Evolutionary conservation across 73 alveolate genomes (phyloP).

Genomic region (Symbiodinium natans): DNA sequence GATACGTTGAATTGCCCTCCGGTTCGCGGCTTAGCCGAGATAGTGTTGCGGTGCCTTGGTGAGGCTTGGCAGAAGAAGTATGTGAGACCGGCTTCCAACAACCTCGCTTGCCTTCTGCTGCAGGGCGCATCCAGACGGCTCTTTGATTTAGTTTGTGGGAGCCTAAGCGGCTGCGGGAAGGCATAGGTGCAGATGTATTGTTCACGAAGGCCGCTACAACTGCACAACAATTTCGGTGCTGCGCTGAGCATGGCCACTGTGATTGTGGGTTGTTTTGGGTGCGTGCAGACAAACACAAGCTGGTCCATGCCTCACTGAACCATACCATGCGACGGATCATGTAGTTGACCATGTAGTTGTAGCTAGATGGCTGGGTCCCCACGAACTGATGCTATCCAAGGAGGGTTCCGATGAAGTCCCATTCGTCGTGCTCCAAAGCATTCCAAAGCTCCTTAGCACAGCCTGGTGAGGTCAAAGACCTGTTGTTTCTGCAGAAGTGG

Average conservation of each 20-base stretch:
- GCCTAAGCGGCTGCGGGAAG: not conserved
- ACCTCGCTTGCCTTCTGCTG: not conserved
- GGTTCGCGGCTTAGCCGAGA: not conserved
- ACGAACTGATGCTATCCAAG: too few relatives aligned
- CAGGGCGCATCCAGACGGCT: not conserved
- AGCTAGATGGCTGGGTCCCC: too few relatives aligned
- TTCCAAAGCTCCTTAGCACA: not conserved
- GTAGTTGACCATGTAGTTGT: too few relatives aligned
- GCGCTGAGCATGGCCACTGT: not conserved
- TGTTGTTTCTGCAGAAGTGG: slow-evolving; percentile 7
- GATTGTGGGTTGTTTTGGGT: not conserved
- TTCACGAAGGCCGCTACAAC: slow-evolving; percentile 34
- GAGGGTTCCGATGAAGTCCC: too few relatives aligned
- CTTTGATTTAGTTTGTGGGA: not conserved
- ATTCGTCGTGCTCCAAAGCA: too few relatives aligned
- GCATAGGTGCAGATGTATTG: not conserved
- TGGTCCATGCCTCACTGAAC: too few relatives aligned
- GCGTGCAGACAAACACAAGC: too few relatives aligned
- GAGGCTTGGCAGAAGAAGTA: too few relatives aligned
- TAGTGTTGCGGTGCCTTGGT: too few relatives aligned
- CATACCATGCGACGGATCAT: too few relatives aligned
- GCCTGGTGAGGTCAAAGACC: not conserved
- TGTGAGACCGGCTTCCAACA: too few relatives aligned
- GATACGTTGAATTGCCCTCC: slow-evolving; percentile 8
- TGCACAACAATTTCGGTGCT: slow-evolving; percentile 12